A percentile compares a stretch with the other conserved stretches of the same genome.
Conservation (phyloP, 1,139 yeast species). For the Diutina neorugosa region DNA sequence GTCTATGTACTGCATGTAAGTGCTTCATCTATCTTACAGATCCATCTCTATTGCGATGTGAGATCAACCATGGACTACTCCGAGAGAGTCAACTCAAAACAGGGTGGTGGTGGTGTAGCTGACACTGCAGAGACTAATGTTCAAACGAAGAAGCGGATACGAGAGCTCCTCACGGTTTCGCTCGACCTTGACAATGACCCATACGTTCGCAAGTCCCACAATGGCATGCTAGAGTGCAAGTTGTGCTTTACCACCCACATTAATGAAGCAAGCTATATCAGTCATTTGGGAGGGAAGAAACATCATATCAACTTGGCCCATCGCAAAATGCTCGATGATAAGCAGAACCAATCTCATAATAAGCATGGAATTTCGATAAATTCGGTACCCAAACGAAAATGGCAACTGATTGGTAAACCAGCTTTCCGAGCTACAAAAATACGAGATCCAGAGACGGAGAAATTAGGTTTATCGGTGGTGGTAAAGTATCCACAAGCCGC, state of each 20-base stretch:
- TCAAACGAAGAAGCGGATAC: constrained; percentile 50
- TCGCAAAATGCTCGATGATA: constrained; percentile 36
- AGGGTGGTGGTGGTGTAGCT: constrained; percentile 64
- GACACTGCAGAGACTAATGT: constrained; percentile 55
- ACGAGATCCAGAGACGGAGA: constrained; percentile 43
- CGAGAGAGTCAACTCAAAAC: constrained; percentile 30
- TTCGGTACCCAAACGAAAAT: constrained; percentile 27
- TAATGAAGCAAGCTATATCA: constrained; percentile 62
- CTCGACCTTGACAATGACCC: constrained; percentile 64
- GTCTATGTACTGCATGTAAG: not conserved
- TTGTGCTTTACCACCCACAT: constrained; percentile 67
- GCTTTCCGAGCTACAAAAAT: constrained; percentile 55
- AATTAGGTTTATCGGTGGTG: constrained; percentile 51
- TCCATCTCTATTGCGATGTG: not conserved
- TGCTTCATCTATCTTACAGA: not conserved
- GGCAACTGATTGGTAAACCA: constrained; percentile 62
- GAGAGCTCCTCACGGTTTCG: constrained; percentile 50
- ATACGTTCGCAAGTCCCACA: constrained; percentile 60
- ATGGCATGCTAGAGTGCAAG: constrained; percentile 66
- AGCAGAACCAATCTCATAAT: constrained; percentile 7
- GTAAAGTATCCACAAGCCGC: constrained; percentile 42
- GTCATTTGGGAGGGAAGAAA: constrained; percentile 71
- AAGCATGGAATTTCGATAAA: constrained; percentile 10
- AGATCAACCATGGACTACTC: constrained; percentile 28
- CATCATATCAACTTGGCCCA: constrained; percentile 60